Evolutionary conservation across 805 yeast species (phyloP), one percentile per base, ranked within the genome.

Genomic region (Yamadazyma kitorensis): DNA sequence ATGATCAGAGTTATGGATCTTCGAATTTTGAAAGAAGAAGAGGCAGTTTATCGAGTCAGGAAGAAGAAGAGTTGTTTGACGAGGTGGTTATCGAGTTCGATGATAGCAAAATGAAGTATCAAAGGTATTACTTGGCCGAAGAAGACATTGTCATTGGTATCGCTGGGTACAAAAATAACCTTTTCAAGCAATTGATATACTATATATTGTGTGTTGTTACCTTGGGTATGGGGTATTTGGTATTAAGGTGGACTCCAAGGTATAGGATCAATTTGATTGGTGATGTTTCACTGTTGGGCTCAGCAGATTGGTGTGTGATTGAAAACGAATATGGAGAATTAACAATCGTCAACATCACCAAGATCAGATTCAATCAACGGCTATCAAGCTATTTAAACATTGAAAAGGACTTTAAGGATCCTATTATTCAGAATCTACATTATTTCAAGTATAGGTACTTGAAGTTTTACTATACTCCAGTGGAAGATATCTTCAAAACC

Each of bases 321-420:
- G 99, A 93, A 60, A 94, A 87, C 47, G 97, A 89, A 55, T 82
- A 78, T 68, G 98, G 97, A 13, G 95, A 87, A 48, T 70, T 93
- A 41, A 70, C 74, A 23, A 72, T 82, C 13, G 71, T 77, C 4
- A 55, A 62, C 2, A 78, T 93, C 10, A 49, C 64, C 1, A 73
- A 82, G 44, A 59, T 62, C 27, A 72, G 85, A 67, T 86, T 82
- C 51, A 80, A 83, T 48, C 77, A 85, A 47, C 70, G 86, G 8
- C 51, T 91, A 21, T 83, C 94, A 2, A 74, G 84, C 0, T 76
- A 86, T 17, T 71, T 91, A 47, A 56, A 49, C 19, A 63, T 56
- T 5, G 56, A 52, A 7, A 44, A 37, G 21, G 32, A 31, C 12
- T n/a, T 11, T 7, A 55, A 54, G 11, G 86, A 83, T 47, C 89